Base-by-base conservation (phyloP, 1,284 basidiomycete genomes). In the Puccinia coronata region DNA sequence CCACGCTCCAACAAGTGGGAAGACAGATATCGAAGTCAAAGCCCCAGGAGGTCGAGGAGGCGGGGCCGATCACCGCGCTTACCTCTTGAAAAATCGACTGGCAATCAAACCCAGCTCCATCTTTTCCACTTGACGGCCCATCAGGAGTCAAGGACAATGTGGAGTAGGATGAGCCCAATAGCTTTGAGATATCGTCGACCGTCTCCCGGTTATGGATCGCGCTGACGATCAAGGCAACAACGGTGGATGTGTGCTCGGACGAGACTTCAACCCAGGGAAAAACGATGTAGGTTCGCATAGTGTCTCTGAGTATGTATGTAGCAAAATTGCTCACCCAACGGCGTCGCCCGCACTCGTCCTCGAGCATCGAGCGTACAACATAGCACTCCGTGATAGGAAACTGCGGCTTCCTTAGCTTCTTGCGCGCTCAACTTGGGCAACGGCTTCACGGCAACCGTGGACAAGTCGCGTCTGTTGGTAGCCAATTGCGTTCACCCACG, bases 351-450 rank as follows among this genome's bases (percentile, higher is more conserved):
- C 14, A 75, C 73, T 75, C 47, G 43, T 25, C 73, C 73, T 41
- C 18, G 31, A 14, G n/a, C 20, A 47, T 75, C 57, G 20, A 75
- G 55, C 28, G 73, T 41, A 28, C 53, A 75, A 16, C 36, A 41
- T 43, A 36, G 63, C 25, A 61, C 36, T 5, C 73, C 73, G 47
- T 75, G 73, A 43, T 41, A 75, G 1, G 73, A 75, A 31, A 47
- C 6, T 31, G 23, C 25, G n/a, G 43, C 53, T 43, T 75, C 20
- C 43, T 43, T 31, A 20, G 41, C 31, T n/a, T 75, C 73, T n/a
- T 31, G 23, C 36, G 31, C 36, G 20, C 34, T 43, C 25, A 75
- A n/a, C 20, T 23, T 20, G 2, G 57, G 59, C 28, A 61, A 75
- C 11, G 28, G 36, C 57, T 61, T 75, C 3, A 43, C 43, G 43